Conservation (phyloP, 176 grass and related monocot species). For the Rhipidocladum racemiflorum region DNA sequence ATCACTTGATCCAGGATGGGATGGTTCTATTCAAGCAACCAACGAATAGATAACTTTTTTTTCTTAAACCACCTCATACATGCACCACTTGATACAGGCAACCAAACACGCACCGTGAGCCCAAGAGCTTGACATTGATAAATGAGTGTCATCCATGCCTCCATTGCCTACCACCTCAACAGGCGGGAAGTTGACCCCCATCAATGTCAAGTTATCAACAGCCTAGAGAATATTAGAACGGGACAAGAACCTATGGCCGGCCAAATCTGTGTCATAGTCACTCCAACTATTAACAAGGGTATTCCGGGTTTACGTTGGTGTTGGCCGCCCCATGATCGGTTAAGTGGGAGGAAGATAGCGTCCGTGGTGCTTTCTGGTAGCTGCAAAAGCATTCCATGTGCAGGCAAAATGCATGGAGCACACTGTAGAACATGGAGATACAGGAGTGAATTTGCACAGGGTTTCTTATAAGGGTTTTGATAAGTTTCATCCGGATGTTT, state of each 20-base stretch:
- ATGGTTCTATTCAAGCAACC: too few relatives aligned
- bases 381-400: neutral
- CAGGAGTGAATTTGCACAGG: neutral
- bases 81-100: too few relatives aligned
- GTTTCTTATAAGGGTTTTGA: neutral
- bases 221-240: conserved; percentile 10
- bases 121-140: neutral
- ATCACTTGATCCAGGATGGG: too few relatives aligned
- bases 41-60: too few relatives aligned
- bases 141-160: neutral
- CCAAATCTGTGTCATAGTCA: conserved; percentile 12
- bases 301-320: neutral
- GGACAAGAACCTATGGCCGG: conserved; percentile 5
- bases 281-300: neutral
- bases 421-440: neutral
- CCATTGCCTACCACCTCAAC: conserved; percentile 26
- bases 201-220: neutral
- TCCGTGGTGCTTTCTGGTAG: neutral
- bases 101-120: neutral
- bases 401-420: neutral
- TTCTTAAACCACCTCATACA: too few relatives aligned
- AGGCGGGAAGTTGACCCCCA: neutral
- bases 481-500: too few relatives aligned
- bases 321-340: conserved; percentile 42
- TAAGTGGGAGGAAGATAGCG: neutral